Base-by-base conservation (phyloP, 2,329 filamentous ascomycete species). In the Diaporthe australafricana region DNA sequence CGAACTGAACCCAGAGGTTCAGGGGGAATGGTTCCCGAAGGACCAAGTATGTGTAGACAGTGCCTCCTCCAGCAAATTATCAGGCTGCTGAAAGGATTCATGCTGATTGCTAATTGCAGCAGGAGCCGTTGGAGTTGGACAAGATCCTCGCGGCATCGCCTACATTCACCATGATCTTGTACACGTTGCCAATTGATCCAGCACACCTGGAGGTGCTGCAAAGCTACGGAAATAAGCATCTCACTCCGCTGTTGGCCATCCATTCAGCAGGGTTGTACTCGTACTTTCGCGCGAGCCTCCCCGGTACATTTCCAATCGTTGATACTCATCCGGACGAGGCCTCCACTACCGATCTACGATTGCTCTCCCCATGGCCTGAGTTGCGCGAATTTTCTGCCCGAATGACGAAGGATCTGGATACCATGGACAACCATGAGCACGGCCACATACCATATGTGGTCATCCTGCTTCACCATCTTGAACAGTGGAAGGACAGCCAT, bases 241-340 rank as follows among this genome's bases (percentile, higher is more conserved):
- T 89, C 63, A 92, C 93, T 22, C 95, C 96, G 0, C 84, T 95
- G 17, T 88, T 98, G 71, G 91, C 95, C 75, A 88, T 96, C 55
- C 94, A 97, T 80, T 98, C 93, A n/a, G 88, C 93, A 50, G 96
- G 96, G 35, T 98, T 97, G 84, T 97, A 96, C 82, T 93, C 94
- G 2, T 94, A 93, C 76, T 97, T 98, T 80, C 93, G 91, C n/a
- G 86, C 97, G 35, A 87, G 89, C 76, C 85, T 98, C 35, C 92
- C 94, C 12, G 86, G 90, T n/a, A 90, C 91, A 35, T 98, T 97
- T 77, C 95, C 96, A 6, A 93, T 99, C 71, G 93, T 99, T 74
- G 96, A 99, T 80, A 98, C 96, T 55, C 96, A 99, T 79, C 96
- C 96, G 0, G 95, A 97, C 74, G 91, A 94, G 50, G 93, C 94